These are phyloP conservation scores for Abortiporus biennis DNA, from an alignment of 1,284 basidiomycete species.

Conservation along the genomic window DNA sequence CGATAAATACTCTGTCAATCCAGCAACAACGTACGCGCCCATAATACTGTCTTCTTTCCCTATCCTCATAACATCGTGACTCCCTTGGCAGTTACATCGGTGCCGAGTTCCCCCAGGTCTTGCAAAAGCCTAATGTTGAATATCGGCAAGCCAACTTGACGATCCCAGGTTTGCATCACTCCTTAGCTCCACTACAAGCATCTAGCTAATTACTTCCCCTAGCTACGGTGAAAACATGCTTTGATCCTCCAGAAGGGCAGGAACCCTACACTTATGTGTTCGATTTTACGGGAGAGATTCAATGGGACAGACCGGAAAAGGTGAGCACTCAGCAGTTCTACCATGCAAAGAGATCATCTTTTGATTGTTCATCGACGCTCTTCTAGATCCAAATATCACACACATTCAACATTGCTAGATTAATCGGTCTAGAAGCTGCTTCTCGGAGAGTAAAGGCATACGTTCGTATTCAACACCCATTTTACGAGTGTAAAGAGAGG, in stretches of 20 bases:
- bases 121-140: constrained; percentile 64
- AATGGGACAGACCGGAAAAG: constrained; percentile 73
- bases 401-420: constrained; percentile 68
- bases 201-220: neutral
- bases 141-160: constrained; percentile 83
- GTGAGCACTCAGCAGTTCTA: constrained; percentile 31
- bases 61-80: neutral
- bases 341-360: no score
- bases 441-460: constrained; percentile 69
- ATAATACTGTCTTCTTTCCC: constrained; percentile 7
- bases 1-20: constrained; percentile 80
- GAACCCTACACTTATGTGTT: constrained; percentile 70
- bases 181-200: constrained; percentile 6
- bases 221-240: constrained; percentile 63
- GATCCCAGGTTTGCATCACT: constrained; percentile 46
- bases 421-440: constrained; percentile 65
- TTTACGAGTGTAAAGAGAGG: constrained; percentile 75
- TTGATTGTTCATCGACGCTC: neutral
- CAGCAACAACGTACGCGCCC: constrained; percentile 74
- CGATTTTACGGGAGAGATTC: constrained; percentile 78
- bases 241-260: constrained; percentile 63
- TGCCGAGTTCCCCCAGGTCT: constrained; percentile 63
- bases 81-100: constrained; percentile 66
- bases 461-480: constrained; percentile 75
- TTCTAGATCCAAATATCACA: constrained; percentile 70